phyloP scores from a whole-genome alignment of 495 filamentous ascomycete species.

The Cercophora samala region DNA sequence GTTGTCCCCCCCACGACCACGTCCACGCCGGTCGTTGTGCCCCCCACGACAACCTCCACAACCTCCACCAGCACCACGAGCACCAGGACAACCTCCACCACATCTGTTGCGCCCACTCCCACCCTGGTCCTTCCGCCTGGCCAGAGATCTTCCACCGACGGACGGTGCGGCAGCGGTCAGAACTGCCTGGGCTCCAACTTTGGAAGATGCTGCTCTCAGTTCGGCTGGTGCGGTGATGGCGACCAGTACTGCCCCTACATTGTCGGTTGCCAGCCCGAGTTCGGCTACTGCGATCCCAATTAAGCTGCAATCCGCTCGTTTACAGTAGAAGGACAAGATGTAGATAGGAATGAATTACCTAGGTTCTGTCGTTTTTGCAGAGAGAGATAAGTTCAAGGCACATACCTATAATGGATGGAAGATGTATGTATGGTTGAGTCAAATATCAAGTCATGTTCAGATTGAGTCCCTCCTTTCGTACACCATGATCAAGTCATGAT shows the following conservation, averaged over 20 bases:
- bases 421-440: neutral
- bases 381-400: neutral
- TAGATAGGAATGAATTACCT: neutral
- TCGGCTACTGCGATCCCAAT: constrained; percentile 32
- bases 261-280: constrained; percentile 33
- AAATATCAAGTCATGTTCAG: neutral
- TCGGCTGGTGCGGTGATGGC: constrained; percentile 43
- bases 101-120: constrained; percentile 14
- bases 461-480: neutral
- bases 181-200: constrained; percentile 29
- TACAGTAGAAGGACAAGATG: neutral
- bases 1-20: neutral
- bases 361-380: neutral
- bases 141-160: constrained; percentile 26
- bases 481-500: neutral
- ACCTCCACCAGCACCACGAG: constrained; percentile 10
- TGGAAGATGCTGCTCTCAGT: constrained; percentile 38
- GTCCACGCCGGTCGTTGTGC: constrained; percentile 1
- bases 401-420: neutral
- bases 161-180: constrained; percentile 28
- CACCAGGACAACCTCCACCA: constrained; percentile 2
- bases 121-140: constrained; percentile 25
- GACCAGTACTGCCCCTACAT: constrained; percentile 45
- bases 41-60: constrained; percentile 4
- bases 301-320: neutral